Percentiles rank a stretch among this genome's conserved stretches.
These are phyloP conservation scores for Arctium minus DNA, from an alignment of 129 eudicot species.

Conservation along the genomic window DNA sequence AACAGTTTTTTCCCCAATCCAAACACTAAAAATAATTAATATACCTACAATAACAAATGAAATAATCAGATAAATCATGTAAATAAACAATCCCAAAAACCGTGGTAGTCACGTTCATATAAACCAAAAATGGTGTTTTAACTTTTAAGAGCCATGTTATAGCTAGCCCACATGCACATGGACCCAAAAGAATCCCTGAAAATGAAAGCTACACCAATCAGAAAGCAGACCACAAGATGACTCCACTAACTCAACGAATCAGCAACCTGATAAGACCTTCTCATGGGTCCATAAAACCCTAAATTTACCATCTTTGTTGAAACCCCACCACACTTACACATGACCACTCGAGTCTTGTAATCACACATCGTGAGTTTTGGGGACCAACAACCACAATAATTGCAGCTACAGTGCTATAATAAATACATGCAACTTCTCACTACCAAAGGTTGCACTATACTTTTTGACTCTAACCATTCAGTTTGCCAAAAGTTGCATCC, in stretches of 20 bases:
- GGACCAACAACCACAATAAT: slow-evolving; percentile 29
- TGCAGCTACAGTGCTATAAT: slow-evolving; percentile 7
- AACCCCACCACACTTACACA: slow-evolving; percentile 27
- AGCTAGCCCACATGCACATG: slow-evolving; percentile 28
- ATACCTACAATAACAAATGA: no score
- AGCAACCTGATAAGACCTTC: slow-evolving; percentile 30
- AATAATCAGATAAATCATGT: no score
- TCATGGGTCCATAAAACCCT: slow-evolving; percentile 28
- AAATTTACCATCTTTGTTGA: slow-evolving; percentile 11
- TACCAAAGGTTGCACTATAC: slow-evolving; percentile 7
- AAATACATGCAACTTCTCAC: slow-evolving; percentile 12
- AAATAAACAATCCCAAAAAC: no score
- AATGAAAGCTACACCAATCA: slow-evolving; percentile 40
- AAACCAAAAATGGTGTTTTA: slow-evolving; percentile 11
- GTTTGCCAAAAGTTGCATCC: neutral
- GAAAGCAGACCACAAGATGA: slow-evolving; percentile 41
- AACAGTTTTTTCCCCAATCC: no score
- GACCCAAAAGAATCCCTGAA: slow-evolving; percentile 53
- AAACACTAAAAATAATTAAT: no score
- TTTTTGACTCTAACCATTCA: neutral
- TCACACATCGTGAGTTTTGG: slow-evolving; percentile 28
- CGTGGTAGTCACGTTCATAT: neutral
- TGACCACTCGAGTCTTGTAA: slow-evolving; percentile 32
- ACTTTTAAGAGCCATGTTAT: neutral
- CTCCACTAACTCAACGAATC: slow-evolving; percentile 47